A percentile compares a stretch with the other conserved stretches of the same genome.
These are phyloP conservation scores for Rutstroemia sp. DNA, from an alignment of 2,329 filamentous ascomycete species.

Conservation along the genomic window DNA sequence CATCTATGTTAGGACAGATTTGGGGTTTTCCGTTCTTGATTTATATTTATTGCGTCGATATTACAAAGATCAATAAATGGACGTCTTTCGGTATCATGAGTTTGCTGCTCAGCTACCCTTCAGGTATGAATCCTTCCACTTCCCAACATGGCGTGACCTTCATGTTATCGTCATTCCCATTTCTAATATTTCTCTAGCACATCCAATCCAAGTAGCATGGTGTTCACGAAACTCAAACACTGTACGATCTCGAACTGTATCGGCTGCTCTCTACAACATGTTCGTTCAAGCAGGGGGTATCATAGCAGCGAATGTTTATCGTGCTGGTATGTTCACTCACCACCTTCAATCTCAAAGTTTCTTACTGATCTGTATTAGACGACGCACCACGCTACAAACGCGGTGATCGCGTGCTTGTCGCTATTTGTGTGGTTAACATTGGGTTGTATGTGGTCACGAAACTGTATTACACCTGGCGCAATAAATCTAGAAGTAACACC, in stretches of 20 bases:
- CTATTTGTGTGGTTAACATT: slow-evolving; percentile 39
- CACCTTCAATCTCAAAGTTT: too few relatives aligned
- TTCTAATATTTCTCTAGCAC: slow-evolving; percentile 25
- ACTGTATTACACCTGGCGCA: slow-evolving; percentile 39
- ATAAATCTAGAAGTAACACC: slow-evolving; percentile 32
- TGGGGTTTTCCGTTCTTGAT: slow-evolving; percentile 56
- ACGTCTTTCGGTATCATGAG: slow-evolving; percentile 36
- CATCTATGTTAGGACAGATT: slow-evolving; percentile 42
- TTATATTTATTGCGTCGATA: slow-evolving; percentile 32
- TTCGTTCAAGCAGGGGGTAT: slow-evolving; percentile 37
- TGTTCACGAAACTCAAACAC: slow-evolving; percentile 51
- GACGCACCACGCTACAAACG: slow-evolving; percentile 39
- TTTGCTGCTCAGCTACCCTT: slow-evolving; percentile 35
- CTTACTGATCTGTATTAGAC: slow-evolving; percentile 13
- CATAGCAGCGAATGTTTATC: slow-evolving; percentile 32
- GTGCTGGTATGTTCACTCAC: slow-evolving; percentile 20
- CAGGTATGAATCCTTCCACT: slow-evolving; percentile 24
- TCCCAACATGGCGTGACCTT: not conserved
- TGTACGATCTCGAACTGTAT: slow-evolving; percentile 54
- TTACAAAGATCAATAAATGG: slow-evolving; percentile 34
- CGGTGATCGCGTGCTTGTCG: slow-evolving; percentile 48
- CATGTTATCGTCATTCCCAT: too few relatives aligned
- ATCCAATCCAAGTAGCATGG: slow-evolving; percentile 43
- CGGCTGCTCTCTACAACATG: slow-evolving; percentile 56
- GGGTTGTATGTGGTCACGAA: slow-evolving; percentile 38